phyloP scores from a whole-genome alignment of 441 rosid species.

The Erodium trifolium region DNA sequence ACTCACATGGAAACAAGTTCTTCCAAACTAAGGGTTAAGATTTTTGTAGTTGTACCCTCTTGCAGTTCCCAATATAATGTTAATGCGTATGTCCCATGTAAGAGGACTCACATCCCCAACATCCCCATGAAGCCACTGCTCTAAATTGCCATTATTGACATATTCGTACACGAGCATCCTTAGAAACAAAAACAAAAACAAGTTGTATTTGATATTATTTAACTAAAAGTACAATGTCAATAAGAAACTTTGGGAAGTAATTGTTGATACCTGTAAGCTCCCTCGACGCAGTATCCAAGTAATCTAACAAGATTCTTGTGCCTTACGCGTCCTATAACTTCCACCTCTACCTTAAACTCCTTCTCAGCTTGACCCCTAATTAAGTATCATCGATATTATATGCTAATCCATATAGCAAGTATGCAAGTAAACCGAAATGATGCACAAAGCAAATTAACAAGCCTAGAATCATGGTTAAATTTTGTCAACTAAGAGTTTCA shows the following conservation, averaged over 20 bases:
- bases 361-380: constrained; percentile 97
- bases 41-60: constrained; percentile 47
- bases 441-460: background rate
- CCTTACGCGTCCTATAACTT: constrained; percentile 75
- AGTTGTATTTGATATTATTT: background rate
- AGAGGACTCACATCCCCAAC: constrained; percentile 82
- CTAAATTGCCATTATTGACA: constrained; percentile 85
- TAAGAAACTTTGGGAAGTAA: constrained; percentile 1
- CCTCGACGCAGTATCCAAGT: constrained; percentile 93
- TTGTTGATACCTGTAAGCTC: constrained; percentile 63
- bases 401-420: background rate
- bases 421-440: background rate
- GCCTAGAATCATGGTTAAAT: background rate
- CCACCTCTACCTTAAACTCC: constrained; percentile 95
- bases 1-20: background rate
- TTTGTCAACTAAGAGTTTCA: background rate
- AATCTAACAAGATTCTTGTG: constrained; percentile 92
- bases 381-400: constrained; percentile 12
- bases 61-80: constrained; percentile 78
- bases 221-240: constrained; percentile 10
- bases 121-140: constrained; percentile 94
- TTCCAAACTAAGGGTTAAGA: background rate
- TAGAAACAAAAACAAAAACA: constrained; percentile 13
- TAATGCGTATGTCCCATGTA: constrained; percentile 82
- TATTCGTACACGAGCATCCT: constrained; percentile 95